Base-by-base conservation (phyloP, 1,284 basidiomycete genomes). In the Malassezia slooffiae region DNA sequence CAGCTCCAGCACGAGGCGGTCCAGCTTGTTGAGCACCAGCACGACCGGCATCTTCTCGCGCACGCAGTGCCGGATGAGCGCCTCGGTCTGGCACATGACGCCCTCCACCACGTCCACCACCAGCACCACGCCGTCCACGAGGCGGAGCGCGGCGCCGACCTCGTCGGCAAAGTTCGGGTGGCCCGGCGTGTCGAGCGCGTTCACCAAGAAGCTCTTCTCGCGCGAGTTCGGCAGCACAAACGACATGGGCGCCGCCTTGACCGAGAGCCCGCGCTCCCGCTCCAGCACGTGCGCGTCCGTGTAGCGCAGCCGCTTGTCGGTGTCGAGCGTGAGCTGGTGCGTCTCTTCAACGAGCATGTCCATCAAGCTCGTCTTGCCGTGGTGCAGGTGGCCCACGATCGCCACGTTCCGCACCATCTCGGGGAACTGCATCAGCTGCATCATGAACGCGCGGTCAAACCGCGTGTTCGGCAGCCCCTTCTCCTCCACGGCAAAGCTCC, bases 311-410 rank as follows among this genome's bases (percentile, higher is more conserved):
- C 56, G 55, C 10, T 46, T 47, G 38, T 69, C 66, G 11, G 57
- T 52, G 34, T 69, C 58, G 17, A 60, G 36, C 5, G 81, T 77
- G 53, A 97, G 74, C 70, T 88, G 85, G 72, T 99, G 93, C 0
- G 93, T 97, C 73, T 97, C 89, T 57, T 87, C 84, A 2, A 93
- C 81, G 49, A 97, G 79, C 85, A 93, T 93, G 70, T 99, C 93
- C 77, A 99, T 74, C 30, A 99, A 73, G 0, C 85, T 82, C 0
- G 93, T 96, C 75, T 99, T 99, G 63, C 93, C 93, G 62, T 97
- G 93, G 68, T 97, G 91, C 34, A 99, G 73, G 68, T 96, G 90
- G 3, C 93, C 93, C 4, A 60, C 65, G 5, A 69, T 51, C 1
- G 62, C 62, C 0, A 69, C 60, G 31, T 67, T 67, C 20, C 93